Conservation (phyloP, 169 alveolate species). For the Neospora caninum region DNA sequence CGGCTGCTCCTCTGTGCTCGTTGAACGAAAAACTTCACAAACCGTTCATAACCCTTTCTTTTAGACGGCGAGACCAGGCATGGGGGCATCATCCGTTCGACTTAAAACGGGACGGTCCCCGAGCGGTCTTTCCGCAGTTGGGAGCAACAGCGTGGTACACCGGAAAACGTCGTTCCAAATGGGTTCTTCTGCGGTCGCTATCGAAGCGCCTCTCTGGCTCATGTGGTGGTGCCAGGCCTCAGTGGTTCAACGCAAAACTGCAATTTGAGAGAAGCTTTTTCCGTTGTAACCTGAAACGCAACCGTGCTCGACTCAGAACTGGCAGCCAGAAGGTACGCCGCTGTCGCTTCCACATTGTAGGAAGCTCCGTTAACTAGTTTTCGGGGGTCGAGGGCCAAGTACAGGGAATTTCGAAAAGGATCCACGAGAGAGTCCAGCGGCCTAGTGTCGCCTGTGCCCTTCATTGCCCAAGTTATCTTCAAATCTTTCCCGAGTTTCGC, state of each 20-base stretch:
- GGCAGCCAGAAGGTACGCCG: background rate
- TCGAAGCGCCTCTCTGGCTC: background rate
- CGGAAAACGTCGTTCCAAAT: no score
- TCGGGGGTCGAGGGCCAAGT: background rate
- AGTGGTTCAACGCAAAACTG: background rate
- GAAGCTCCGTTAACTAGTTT: background rate
- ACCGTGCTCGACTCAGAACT: background rate
- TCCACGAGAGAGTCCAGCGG: background rate
- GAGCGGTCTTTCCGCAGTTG: no score
- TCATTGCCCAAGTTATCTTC: background rate
- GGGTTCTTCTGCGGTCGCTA: no score
- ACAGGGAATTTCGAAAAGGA: background rate
- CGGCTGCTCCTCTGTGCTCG: no score
- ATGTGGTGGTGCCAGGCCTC: background rate
- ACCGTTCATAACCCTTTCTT: no score
- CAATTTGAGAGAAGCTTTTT: background rate
- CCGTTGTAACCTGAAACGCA: background rate
- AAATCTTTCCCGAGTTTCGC: background rate
- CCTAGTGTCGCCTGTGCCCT: background rate
- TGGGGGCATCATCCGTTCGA: no score
- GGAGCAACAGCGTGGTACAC: no score
- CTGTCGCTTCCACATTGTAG: background rate
- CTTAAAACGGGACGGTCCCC: no score
- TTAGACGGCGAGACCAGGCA: no score
- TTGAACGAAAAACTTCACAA: no score